These are phyloP conservation scores for Fusarium armeniacum DNA, from an alignment of 2,329 filamentous ascomycete species.

Conservation along the genomic window DNA sequence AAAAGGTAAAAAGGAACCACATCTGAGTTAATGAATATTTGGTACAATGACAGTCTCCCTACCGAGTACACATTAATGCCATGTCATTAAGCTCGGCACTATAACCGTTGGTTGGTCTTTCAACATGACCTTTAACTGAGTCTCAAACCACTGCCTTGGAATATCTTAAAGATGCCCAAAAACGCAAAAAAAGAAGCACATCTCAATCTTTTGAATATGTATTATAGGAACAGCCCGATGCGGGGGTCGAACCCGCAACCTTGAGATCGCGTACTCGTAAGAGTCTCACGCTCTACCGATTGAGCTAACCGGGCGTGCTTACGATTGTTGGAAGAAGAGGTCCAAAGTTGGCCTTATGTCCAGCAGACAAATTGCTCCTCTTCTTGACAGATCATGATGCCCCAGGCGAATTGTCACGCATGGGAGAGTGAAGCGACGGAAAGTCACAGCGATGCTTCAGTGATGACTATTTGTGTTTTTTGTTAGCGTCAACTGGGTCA, in stretches of 20 bases:
- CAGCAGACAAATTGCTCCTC: accelerated
- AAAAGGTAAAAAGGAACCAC: slow-evolving; percentile 10
- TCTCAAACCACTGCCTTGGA: too few species aligned
- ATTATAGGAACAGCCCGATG: slow-evolving; percentile 52
- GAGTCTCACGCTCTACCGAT: slow-evolving; percentile 77
- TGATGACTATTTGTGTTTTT: too few species aligned
- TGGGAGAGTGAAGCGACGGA: background rate
- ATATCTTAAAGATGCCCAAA: too few species aligned
- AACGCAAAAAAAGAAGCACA: slow-evolving; percentile 33
- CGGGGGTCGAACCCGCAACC: slow-evolving; percentile 68
- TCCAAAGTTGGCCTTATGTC: background rate
- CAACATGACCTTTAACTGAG: too few species aligned
- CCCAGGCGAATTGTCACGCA: background rate
- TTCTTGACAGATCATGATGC: too few species aligned
- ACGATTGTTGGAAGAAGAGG: slow-evolving; percentile 29
- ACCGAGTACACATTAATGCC: too few species aligned
- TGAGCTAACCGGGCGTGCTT: slow-evolving; percentile 58
- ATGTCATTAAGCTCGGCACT: too few species aligned
- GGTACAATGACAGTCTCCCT: background rate
- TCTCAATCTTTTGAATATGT: slow-evolving; percentile 37
- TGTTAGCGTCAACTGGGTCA: background rate
- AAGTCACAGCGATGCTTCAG: background rate
- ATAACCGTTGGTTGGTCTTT: too few species aligned
- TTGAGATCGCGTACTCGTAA: slow-evolving; percentile 65
- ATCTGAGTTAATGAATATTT: slow-evolving; percentile 33